Conservation (phyloP, 83 land plant genomes). For the Picea abies region DNA sequence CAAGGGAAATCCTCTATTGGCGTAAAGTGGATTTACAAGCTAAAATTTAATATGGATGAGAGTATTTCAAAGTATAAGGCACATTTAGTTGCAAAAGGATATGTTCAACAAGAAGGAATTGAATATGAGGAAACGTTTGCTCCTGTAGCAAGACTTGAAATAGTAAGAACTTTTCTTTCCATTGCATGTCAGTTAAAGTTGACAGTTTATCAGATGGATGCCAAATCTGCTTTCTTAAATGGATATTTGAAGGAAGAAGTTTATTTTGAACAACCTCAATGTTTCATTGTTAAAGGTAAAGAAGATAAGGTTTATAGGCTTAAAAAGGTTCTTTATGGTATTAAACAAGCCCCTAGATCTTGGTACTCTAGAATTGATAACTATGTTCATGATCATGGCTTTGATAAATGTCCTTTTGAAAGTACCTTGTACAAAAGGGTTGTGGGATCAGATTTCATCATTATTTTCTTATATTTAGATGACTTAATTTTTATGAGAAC, state of each 20-base stretch:
- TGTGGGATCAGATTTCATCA: not conserved
- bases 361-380: not conserved
- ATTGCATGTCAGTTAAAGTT: not conserved
- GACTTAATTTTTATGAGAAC: not conserved
- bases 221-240: slow-evolving; percentile 14
- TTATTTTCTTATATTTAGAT: not conserved
- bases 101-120: slow-evolving; percentile 6
- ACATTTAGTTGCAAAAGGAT: slow-evolving; percentile 1
- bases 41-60: not conserved
- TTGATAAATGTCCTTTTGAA: not conserved
- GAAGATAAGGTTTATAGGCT: slow-evolving; percentile 11
- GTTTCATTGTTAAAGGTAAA: not conserved
- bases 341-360: not conserved
- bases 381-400: not conserved
- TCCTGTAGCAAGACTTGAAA: not conserved
- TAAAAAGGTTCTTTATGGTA: not conserved
- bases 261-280: slow-evolving; percentile 19
- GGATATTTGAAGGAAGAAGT: slow-evolving; percentile 10
- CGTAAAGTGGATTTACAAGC: not conserved
- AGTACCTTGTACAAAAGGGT: not conserved
- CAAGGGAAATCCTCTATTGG: not conserved
- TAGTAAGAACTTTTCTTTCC: not conserved
- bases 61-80: slow-evolving; percentile 2
- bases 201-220: slow-evolving; percentile 14
- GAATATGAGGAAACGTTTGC: slow-evolving; percentile 13